Percentiles rank a stretch among this genome's conserved stretches.
Conservation (phyloP, 768 basidiomycete species). For the Amyloporia xantha region DNA sequence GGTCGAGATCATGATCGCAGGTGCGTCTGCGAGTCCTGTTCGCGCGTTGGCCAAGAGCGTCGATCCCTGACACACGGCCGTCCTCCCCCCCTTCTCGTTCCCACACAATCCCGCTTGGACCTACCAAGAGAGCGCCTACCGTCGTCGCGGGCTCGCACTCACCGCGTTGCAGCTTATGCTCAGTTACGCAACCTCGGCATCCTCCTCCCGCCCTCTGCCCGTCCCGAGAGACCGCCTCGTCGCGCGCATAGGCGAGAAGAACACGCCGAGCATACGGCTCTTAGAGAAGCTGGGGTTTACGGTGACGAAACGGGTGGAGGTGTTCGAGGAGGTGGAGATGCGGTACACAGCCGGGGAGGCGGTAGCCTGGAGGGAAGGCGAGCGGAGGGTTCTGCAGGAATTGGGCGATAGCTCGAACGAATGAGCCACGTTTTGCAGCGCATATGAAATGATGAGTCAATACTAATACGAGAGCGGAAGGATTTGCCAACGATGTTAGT, state of each 20-base stretch:
- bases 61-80: not conserved
- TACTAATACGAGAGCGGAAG: no score
- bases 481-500: no score
- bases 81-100: conserved; percentile 1
- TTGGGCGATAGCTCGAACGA: no score
- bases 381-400: not conserved
- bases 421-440: no score
- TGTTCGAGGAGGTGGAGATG: conserved; percentile 85
- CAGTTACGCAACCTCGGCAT: conserved; percentile 47
- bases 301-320: conserved; percentile 57
- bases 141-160: conserved; percentile 60
- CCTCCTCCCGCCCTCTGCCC: conserved; percentile 27
- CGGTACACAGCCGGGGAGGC: conserved; percentile 26
- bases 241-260: conserved; percentile 63
- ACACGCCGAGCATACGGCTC: conserved; percentile 60
- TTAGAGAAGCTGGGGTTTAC: conserved; percentile 76
- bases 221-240: conserved; percentile 49
- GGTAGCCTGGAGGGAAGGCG: conserved; percentile 13
- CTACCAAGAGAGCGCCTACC: conserved; percentile 42
- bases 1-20: conserved; percentile 90
- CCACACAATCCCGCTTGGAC: no score
- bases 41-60: no score
- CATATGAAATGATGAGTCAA: no score
- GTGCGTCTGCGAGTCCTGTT: conserved; percentile 27
- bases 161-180: conserved; percentile 63